A percentile compares a stretch with the other conserved stretches of the same genome.
Conservation (phyloP, 805 yeast species). For the Metschnikowia lachancei region DNA sequence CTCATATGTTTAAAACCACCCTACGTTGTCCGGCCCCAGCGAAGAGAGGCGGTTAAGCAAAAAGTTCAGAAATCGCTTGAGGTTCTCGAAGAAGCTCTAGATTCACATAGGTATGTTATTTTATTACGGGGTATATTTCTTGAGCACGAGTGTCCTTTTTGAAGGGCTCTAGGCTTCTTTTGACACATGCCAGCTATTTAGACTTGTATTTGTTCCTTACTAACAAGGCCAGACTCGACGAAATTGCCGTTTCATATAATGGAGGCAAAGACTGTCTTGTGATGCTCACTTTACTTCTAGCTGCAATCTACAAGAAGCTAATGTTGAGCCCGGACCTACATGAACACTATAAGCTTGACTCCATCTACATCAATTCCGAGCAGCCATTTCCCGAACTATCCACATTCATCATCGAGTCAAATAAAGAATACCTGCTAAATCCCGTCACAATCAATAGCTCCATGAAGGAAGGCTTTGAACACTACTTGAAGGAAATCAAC, state of each 20-base stretch:
- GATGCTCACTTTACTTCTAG: conserved; percentile 70
- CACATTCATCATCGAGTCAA: conserved; percentile 58
- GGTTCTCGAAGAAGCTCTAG: conserved; percentile 29
- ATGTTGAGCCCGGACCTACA: conserved; percentile 20
- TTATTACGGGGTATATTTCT: too few species aligned
- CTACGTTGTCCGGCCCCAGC: conserved; percentile 23
- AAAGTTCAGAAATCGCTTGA: conserved; percentile 29
- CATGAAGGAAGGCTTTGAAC: conserved; percentile 68
- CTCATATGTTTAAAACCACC: conserved; percentile 19
- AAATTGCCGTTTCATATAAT: conserved; percentile 80
- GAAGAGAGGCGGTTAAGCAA: conserved; percentile 27
- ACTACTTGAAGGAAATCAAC: conserved; percentile 50
- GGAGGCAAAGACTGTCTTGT: conserved; percentile 98
- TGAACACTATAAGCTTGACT: conserved; percentile 40
- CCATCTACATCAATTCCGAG: conserved; percentile 76
- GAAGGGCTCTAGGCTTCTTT: background rate
- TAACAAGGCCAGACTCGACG: conserved; percentile 29
- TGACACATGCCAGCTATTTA: too few species aligned
- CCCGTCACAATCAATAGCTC: conserved; percentile 42
- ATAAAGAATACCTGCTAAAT: conserved; percentile 52
- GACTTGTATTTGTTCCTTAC: background rate
- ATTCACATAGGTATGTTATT: conserved; percentile 31
- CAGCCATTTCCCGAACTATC: conserved; percentile 69
- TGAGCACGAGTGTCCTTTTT: too few species aligned
- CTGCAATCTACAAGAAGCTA: conserved; percentile 42